Evolutionary conservation across 306 rosid genomes (phyloP).

Genomic region (Pachyrhizus erosus): DNA sequence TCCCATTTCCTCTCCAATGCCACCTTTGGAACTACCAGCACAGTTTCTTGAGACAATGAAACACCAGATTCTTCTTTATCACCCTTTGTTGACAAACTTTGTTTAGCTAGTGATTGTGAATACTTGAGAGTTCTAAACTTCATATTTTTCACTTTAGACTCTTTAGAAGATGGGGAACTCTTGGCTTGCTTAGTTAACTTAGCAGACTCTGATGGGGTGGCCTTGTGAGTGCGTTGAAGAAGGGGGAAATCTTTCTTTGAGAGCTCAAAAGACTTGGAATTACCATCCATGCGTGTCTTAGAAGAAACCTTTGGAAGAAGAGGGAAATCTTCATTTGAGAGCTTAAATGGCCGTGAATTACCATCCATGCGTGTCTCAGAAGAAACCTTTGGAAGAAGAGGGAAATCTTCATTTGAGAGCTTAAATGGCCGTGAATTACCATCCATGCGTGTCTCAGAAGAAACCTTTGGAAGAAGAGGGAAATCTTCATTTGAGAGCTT

Average conservation of each 20-base stretch:
- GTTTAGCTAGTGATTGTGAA: constrained; percentile 13
- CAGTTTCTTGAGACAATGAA: constrained; percentile 31
- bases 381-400: too few relatives aligned
- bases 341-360: constrained; percentile 20
- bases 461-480: too few relatives aligned
- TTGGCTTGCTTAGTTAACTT: constrained; percentile 1
- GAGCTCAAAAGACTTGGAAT: too few relatives aligned
- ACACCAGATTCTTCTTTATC: constrained; percentile 36
- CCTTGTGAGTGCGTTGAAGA: constrained; percentile 40
- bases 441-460: too few relatives aligned
- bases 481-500: too few relatives aligned
- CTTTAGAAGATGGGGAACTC: constrained; percentile 14
- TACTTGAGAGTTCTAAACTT: constrained; percentile 37
- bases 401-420: too few relatives aligned
- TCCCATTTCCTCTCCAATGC: constrained; percentile 33
- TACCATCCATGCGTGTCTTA: background rate
- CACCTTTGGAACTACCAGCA: constrained; percentile 23
- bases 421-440: too few relatives aligned
- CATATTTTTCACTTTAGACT: background rate
- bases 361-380: background rate
- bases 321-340: constrained; percentile 55
- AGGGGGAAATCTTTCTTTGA: constrained; percentile 54
- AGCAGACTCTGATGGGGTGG: constrained; percentile 14
- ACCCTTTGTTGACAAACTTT: constrained; percentile 33
- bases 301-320: constrained; percentile 34